These are phyloP conservation scores for Cyclostephanos tholiformis DNA, from an alignment of 108 stramenopile genomes.

Conservation along the genomic window DNA sequence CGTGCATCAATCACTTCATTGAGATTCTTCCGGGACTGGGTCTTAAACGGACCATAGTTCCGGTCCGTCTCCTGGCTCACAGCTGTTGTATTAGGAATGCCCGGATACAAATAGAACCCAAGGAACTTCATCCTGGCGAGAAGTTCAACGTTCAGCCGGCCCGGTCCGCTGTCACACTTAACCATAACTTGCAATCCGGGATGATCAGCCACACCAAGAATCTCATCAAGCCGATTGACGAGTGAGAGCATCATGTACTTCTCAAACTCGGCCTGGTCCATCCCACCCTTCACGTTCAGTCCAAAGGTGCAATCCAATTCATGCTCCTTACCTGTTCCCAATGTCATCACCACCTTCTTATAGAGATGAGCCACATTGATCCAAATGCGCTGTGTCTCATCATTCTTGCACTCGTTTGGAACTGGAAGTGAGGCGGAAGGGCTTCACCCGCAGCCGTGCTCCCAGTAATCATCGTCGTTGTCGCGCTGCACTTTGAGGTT, in stretches of 20 bases:
- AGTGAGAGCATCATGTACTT: neutral
- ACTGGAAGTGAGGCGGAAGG: no score
- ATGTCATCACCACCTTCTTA: no score
- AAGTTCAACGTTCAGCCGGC: conserved; percentile 19
- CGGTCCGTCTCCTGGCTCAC: conserved; percentile 29
- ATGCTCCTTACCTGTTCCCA: no score
- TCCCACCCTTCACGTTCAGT: no score
- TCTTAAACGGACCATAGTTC: conserved; percentile 32
- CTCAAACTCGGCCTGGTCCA: neutral
- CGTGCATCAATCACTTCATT: neutral
- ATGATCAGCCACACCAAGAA: conserved; percentile 1
- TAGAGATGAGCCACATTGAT: no score
- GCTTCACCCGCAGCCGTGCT: conserved; percentile 19
- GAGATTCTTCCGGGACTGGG: conserved; percentile 13
- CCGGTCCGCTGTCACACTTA: conserved; percentile 26
- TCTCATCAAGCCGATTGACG: neutral
- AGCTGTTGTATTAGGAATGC: conserved; percentile 28
- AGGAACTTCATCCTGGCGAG: conserved; percentile 6
- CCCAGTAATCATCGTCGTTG: conserved; percentile 16
- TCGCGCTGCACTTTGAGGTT: neutral
- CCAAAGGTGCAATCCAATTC: no score
- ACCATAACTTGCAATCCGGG: conserved; percentile 6
- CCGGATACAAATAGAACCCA: conserved; percentile 21
- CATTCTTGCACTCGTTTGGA: no score
- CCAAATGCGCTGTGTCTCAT: no score